phyloP scores from a whole-genome alignment of 768 basidiomycete genomes.

The Lanmaoa pseudosensibilis region DNA sequence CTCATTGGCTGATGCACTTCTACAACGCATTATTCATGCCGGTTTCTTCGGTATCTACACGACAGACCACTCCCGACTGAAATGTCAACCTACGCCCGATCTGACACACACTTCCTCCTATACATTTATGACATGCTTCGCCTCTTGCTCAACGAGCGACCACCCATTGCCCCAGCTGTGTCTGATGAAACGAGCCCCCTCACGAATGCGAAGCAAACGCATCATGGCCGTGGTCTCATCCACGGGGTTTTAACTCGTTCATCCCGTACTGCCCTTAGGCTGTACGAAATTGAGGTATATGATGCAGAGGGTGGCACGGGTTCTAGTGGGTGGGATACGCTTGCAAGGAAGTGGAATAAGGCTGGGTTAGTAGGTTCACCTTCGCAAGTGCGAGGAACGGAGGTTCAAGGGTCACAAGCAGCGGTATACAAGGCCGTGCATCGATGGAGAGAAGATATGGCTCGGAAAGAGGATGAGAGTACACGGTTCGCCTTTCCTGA shows the following conservation, averaged over 20 bases:
- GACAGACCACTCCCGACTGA: conserved; percentile 75
- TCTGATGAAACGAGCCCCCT: conserved; percentile 15
- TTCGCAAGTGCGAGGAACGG: conserved; percentile 33
- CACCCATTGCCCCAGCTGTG: conserved; percentile 32
- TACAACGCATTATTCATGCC: neutral
- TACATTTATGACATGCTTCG: conserved; percentile 91
- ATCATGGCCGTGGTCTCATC: conserved; percentile 45
- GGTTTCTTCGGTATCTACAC: neutral
- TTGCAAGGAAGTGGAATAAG: conserved; percentile 86
- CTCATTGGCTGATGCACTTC: neutral
- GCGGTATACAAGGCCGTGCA: conserved; percentile 73
- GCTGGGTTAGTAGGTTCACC: conserved; percentile 35
- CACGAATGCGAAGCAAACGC: neutral
- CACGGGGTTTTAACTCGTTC: conserved; percentile 70
- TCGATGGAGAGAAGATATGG: conserved; percentile 77
- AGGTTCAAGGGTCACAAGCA: conserved; percentile 44
- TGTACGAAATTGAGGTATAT: conserved; percentile 69
- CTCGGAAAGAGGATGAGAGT: conserved; percentile 86
- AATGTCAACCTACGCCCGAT: conserved; percentile 91
- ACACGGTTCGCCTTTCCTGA: conserved; percentile 51
- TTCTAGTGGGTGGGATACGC: conserved; percentile 70
- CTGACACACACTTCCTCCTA: conserved; percentile 94
- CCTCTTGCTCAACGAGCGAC: conserved; percentile 79
- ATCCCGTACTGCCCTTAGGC: conserved; percentile 69
- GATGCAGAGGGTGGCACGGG: conserved; percentile 66